Evolutionary conservation across 495 filamentous ascomycete genomes (phyloP).

Genomic region (Coniosporium apollinis): DNA sequence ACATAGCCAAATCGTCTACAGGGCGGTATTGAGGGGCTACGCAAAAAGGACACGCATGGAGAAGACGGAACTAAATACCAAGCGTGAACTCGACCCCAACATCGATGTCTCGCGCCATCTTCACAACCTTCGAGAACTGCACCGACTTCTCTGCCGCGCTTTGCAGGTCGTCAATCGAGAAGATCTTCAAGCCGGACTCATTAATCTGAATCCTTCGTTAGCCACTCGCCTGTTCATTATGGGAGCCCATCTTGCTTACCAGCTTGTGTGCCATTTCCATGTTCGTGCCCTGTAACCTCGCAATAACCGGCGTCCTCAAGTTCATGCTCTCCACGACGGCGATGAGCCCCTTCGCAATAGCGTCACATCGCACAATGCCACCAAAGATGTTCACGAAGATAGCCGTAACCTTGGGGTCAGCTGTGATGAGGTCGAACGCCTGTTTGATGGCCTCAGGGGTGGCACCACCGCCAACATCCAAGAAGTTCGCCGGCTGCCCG

Average conservation of each 20-base stretch:
- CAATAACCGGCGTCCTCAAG: conserved; percentile 89
- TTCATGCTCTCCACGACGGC: conserved; percentile 85
- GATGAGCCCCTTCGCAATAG: conserved; percentile 92
- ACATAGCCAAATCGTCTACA: no score
- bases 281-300: conserved; percentile 96
- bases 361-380: conserved; percentile 95
- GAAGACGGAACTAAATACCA: conserved; percentile 57
- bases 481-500: conserved; percentile 90
- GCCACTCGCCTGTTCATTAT: not conserved
- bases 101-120: conserved; percentile 95
- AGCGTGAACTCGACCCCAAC: conserved; percentile 95
- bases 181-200: conserved; percentile 97
- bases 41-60: no score
- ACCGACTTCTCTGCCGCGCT: conserved; percentile 94
- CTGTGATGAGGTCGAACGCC: conserved; percentile 96
- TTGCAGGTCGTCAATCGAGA: conserved; percentile 97
- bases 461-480: conserved; percentile 94
- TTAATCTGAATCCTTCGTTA: conserved; percentile 45
- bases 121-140: conserved; percentile 97
- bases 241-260: conserved; percentile 25
- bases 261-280: conserved; percentile 89
- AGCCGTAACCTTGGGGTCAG: conserved; percentile 92
- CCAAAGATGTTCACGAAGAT: conserved; percentile 99
- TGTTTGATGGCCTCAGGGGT: conserved; percentile 92
- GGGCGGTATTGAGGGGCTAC: no score